Percentiles rank a stretch among this genome's conserved stretches.
Conservation (phyloP, 1,284 basidiomycete species). For the Cutaneotrichosporon arboriforme region DNA sequence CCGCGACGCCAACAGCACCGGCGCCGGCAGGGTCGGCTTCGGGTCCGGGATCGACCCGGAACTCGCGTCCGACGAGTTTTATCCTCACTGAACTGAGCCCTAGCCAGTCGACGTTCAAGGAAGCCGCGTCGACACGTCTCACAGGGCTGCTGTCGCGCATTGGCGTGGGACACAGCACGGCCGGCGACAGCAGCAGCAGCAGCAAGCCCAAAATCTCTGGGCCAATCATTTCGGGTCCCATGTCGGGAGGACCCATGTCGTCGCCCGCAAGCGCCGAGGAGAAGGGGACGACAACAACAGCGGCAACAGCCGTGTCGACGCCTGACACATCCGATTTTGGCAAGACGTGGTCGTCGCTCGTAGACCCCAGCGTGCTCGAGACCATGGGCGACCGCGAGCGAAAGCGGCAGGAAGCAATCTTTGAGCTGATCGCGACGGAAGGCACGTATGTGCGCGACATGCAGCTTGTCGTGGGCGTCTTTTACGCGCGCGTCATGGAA, state of each 20-base stretch:
- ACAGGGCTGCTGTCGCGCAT: slow-evolving; percentile 30
- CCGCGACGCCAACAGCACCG: not conserved
- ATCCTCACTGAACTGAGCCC: not conserved
- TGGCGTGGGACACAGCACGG: not conserved
- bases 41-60: not conserved
- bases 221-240: slow-evolving; percentile 7
- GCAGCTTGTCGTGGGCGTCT: slow-evolving; percentile 77
- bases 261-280: not conserved
- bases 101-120: not conserved
- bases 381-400: slow-evolving; percentile 71
- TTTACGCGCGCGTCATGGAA: slow-evolving; percentile 71
- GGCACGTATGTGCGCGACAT: slow-evolving; percentile 79
- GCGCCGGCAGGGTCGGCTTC: not conserved
- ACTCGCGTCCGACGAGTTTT: not conserved
- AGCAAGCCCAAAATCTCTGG: not conserved
- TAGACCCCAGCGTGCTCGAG: slow-evolving; percentile 72
- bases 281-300: not conserved
- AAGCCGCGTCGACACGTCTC: slow-evolving; percentile 5
- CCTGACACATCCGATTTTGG: slow-evolving; percentile 23
- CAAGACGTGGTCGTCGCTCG: slow-evolving; percentile 83
- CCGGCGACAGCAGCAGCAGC: not conserved
- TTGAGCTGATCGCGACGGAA: slow-evolving; percentile 87
- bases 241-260: not conserved
- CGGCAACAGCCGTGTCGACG: not conserved
- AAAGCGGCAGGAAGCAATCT: slow-evolving; percentile 80